Percentiles rank a stretch among this genome's conserved stretches.
phyloP scores from a whole-genome alignment of 495 filamentous ascomycete species.

The Talaromyces trachyspermus region DNA sequence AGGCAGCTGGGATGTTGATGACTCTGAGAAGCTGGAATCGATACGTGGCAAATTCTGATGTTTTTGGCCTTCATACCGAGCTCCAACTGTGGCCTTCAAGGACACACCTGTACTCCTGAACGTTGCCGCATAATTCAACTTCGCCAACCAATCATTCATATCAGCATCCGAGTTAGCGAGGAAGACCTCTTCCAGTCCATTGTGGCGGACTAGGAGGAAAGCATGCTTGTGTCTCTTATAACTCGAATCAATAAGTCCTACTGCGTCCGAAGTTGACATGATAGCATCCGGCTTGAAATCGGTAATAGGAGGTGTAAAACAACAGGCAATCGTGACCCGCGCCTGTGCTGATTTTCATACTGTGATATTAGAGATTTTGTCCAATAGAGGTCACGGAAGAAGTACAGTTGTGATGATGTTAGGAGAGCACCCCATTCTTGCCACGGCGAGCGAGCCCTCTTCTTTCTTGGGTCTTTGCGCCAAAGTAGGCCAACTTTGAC shows the following conservation, averaged over 20 bases:
- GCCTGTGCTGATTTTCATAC: slow-evolving; percentile 68
- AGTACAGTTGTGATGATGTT: slow-evolving; percentile 90
- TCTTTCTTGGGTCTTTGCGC: slow-evolving; percentile 93
- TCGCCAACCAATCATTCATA: slow-evolving; percentile 95
- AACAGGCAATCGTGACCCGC: slow-evolving; percentile 45
- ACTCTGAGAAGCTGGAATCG: slow-evolving; percentile 43
- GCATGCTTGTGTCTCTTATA: slow-evolving; percentile 98
- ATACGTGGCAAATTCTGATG: slow-evolving; percentile 64
- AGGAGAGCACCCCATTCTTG: slow-evolving; percentile 97
- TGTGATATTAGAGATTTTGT: slow-evolving; percentile 86
- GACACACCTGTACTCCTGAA: slow-evolving; percentile 89
- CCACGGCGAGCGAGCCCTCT: slow-evolving; percentile 92
- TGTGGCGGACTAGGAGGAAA: slow-evolving; percentile 83
- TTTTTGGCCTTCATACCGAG: slow-evolving; percentile 76
- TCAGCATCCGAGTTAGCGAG: slow-evolving; percentile 82
- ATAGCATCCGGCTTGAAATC: slow-evolving; percentile 88
- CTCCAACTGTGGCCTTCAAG: slow-evolving; percentile 78
- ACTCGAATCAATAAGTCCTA: slow-evolving; percentile 73
- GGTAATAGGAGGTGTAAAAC: slow-evolving; percentile 83
- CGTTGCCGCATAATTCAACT: slow-evolving; percentile 92
- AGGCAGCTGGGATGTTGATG: slow-evolving; percentile 17
- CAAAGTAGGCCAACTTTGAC: slow-evolving; percentile 94
- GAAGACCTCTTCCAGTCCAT: slow-evolving; percentile 83
- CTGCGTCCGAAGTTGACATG: slow-evolving; percentile 87
- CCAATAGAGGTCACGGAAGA: slow-evolving; percentile 90